Base-by-base conservation (phyloP, 2,329 filamentous ascomycete species). In the Botrytis aclada region DNA sequence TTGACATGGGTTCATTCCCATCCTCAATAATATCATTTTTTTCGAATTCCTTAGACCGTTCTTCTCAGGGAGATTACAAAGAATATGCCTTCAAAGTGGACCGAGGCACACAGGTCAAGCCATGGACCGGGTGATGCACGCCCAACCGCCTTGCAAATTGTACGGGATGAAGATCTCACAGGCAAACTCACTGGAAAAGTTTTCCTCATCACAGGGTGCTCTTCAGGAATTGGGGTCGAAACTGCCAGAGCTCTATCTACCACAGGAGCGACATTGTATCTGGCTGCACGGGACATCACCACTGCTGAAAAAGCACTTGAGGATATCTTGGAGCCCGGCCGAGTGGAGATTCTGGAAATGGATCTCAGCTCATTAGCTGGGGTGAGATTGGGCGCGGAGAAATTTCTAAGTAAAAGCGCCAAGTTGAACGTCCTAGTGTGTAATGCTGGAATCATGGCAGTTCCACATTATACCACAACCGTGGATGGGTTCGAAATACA, bases 291-390 rank as follows among this genome's bases (percentile, higher is more conserved):
- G 16, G 76, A 82, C 62, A 51, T 82, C 3, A 72, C 75, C 7
- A 83, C 81, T 63, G 80, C 77, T 12, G 71, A 80, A 58, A 66
- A 73, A 25, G 77, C 78, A 29, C 72, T 80, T 12, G 74, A 77
- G 1, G 85, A 83, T 16, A 82, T 87, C 62, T 85, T 86, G 81
- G 56, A 71, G 29, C 58, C 63, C n/a, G 73, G 58, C 62, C 74
- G 20, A 71, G 76, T 83, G 34, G 76, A 78, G 37, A 72, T 83
- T 1, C 51, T 83, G 1, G 45, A 79, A 20, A 76, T 83, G 56
- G 80, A 82, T 70, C 76, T 81, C 22, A 76, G 76, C 54, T 80
- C 79, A 4, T 75, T 83, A 8, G 77, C 76, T 8, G 80, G 76
- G 69, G 78, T 83, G 37, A 77, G 80, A 16, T 65, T 69, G 9